These are phyloP conservation scores for Mortierella sp. DNA, from an alignment of 371 early-diverging fungal species.

Conservation along the genomic window DNA sequence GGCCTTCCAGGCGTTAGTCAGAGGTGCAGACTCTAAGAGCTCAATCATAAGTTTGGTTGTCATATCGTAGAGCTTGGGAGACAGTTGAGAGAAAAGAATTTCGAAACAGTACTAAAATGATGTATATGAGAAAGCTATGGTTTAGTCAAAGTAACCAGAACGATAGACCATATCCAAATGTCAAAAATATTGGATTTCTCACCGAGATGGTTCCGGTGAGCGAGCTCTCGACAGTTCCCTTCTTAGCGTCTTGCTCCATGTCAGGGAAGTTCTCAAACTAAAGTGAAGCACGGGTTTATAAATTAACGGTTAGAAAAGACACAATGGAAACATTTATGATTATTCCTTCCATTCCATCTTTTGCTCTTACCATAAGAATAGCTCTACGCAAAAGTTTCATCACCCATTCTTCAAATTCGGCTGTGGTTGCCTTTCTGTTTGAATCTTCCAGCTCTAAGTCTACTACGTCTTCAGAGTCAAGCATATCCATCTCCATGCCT, in stretches of 20 bases:
- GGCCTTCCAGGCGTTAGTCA: conserved; percentile 79
- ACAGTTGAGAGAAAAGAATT: conserved; percentile 74
- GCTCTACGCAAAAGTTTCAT: conserved; percentile 83
- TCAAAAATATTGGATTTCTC: neutral
- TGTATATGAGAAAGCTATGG: neutral
- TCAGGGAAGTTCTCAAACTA: conserved; percentile 87
- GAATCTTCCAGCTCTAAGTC: conserved; percentile 73
- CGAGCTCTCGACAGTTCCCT: conserved; percentile 38
- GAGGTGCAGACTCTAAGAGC: conserved; percentile 69
- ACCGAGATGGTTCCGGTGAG: conserved; percentile 44
- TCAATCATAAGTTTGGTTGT: conserved; percentile 72
- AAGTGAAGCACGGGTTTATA: neutral
- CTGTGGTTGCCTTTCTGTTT: conserved; percentile 75
- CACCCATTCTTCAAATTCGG: conserved; percentile 90
- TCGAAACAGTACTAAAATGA: conserved; percentile 71
- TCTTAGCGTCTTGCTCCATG: conserved; percentile 57
- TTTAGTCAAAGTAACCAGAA: too few species aligned
- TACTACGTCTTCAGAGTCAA: conserved; percentile 59
- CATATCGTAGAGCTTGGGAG: conserved; percentile 72
- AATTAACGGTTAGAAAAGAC: neutral
- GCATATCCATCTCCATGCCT: conserved; percentile 64
- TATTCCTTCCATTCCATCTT: neutral
- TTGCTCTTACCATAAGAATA: conserved; percentile 73
- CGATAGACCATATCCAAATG: neutral
- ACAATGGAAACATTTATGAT: neutral